Conservation (phyloP, 257 asterid genomes). For the Gynochthodes officinalis region DNA sequence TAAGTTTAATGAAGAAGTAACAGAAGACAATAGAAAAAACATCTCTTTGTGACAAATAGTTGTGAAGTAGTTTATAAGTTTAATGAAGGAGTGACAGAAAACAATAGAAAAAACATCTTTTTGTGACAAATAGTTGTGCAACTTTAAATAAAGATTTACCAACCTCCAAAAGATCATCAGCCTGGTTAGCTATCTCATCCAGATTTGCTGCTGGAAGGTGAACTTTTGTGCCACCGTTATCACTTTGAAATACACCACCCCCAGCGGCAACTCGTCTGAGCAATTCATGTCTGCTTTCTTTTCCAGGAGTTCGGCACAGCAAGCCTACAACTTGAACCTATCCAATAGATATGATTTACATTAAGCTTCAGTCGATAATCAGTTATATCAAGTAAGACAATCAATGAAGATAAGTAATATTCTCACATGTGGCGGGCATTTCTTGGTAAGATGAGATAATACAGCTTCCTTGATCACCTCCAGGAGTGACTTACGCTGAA, state of each 20-base stretch:
- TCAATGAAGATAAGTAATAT: conserved; percentile 17
- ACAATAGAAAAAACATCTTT: not conserved
- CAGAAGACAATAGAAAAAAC: not conserved
- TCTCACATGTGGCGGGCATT: conserved; percentile 94
- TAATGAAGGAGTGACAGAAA: not conserved
- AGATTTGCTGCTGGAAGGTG: conserved; percentile 97
- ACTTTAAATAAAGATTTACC: not conserved
- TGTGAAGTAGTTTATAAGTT: no score
- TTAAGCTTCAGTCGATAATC: conserved; percentile 19
- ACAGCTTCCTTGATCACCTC: conserved; percentile 97
- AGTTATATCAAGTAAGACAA: conserved; percentile 7
- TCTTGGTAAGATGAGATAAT: conserved; percentile 83
- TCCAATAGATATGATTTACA: conserved; percentile 17
- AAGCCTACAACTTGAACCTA: conserved; percentile 97
- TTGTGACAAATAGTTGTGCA: not conserved
- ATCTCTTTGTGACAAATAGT: not conserved
- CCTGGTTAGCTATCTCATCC: conserved; percentile 93
- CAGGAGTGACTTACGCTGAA: conserved; percentile 84
- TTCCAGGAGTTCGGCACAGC: conserved; percentile 88
- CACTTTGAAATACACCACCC: conserved; percentile 83
- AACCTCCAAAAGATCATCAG: conserved; percentile 96
- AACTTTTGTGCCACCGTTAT: conserved; percentile 82
- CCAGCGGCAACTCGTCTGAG: conserved; percentile 96
- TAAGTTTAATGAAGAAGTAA: not conserved
- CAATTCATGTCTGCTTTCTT: conserved; percentile 91